phyloP scores from a whole-genome alignment of 495 filamentous ascomycete species.

The Penicillium tannophilum region DNA sequence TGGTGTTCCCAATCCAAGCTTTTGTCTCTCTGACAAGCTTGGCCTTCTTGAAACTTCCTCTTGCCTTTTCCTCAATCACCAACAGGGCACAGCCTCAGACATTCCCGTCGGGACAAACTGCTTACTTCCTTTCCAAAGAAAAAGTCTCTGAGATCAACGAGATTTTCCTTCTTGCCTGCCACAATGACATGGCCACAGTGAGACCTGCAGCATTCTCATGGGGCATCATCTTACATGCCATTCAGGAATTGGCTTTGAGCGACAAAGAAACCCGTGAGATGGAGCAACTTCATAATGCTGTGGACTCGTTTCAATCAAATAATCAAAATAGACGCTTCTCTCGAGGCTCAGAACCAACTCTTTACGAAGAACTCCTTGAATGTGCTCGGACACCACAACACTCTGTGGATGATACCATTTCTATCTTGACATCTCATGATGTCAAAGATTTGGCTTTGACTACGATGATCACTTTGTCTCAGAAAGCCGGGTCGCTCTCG shows the following conservation, averaged over 20 bases:
- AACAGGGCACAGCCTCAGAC: constrained; percentile 18
- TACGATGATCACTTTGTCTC: constrained; percentile 59
- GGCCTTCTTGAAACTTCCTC: constrained; percentile 68
- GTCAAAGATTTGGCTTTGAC: constrained; percentile 62
- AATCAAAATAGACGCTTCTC: constrained; percentile 31
- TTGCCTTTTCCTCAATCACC: constrained; percentile 35
- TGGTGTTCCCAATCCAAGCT: constrained; percentile 63
- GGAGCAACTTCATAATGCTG: constrained; percentile 63
- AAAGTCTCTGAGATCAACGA: constrained; percentile 66
- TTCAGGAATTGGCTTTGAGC: constrained; percentile 60
- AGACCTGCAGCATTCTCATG: constrained; percentile 75
- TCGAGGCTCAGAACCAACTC: constrained; percentile 38
- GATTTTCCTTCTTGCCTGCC: constrained; percentile 54
- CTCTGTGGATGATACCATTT: constrained; percentile 49
- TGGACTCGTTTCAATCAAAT: constrained; percentile 53
- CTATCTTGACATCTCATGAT: constrained; percentile 51
- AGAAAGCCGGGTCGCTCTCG: constrained; percentile 36
- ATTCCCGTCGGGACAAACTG: constrained; percentile 36
- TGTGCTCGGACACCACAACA: constrained; percentile 39
- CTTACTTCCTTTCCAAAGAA: constrained; percentile 64
- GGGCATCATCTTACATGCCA: constrained; percentile 70
- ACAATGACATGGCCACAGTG: constrained; percentile 50
- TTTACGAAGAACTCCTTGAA: constrained; percentile 57
- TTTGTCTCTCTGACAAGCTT: constrained; percentile 74
- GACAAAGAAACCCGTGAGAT: constrained; percentile 61